Evolutionary conservation across 768 basidiomycete species (phyloP), one percentile per base, ranked within the genome.

Genomic region (Lactifluus volemus): DNA sequence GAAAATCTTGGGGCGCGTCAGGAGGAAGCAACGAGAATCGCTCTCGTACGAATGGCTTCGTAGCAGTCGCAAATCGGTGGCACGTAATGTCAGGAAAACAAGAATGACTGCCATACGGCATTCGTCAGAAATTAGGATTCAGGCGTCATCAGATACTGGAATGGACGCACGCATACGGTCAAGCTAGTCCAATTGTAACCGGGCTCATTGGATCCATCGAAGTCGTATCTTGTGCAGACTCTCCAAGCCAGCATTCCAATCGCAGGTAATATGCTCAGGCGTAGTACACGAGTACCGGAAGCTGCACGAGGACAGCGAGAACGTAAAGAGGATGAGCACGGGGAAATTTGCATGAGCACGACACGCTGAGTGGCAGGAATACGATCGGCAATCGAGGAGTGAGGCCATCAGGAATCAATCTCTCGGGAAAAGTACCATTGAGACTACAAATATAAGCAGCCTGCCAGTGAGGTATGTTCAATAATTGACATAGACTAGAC

Each of bases 231-330:
- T 25, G 78, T 79, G 14, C 71, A 70, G 4, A 77, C 76, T 14
- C 77, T 74, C 56, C 77, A 79, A 17, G 77, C 68, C 6, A 70
- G 58, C 73, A 76, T 79, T 34, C 81, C 67, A 5, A 81, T 76
- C 12, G 80, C 60, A 3, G 82, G 81, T 30, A 84, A 73, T 39
- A 84, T 63, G 12, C 79, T 77, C 36, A 76, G 60, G 50, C 82
- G 78, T 58, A 78, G 68, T 2, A 71, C 50, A 48, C 71, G 70
- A 1, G 83, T 82, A 38, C 70, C 0, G 79, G 79, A 14, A 78
- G 67, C 42, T 81, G 72, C 5, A 84, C 80, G 52, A 86, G 75
- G 38, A 82, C 68, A 12, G 83, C 83, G 56, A 80, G 79, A 11
- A 67, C 70, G 73, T 80, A 82, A 69, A 82, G 59, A 73, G 73